phyloP scores from a whole-genome alignment of 2,329 filamentous ascomycete species.

The Botryosphaeria agaves region DNA sequence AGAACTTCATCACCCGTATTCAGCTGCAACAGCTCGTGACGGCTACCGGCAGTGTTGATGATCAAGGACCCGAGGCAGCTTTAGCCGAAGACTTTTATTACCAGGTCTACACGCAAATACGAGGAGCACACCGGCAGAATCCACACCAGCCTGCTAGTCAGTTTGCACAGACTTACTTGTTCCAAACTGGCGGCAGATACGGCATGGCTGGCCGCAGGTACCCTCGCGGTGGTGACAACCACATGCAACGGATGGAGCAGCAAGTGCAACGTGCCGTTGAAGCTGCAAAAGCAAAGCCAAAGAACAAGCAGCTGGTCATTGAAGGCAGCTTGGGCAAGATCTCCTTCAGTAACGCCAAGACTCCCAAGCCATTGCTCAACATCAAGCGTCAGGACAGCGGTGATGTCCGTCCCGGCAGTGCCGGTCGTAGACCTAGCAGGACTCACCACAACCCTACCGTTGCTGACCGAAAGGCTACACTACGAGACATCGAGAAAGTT shows the following conservation, averaged over 20 bases:
- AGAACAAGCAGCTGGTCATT: constrained; percentile 93
- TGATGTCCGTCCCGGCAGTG: constrained; percentile 37
- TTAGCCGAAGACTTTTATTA: constrained; percentile 96
- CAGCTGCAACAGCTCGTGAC: constrained; percentile 92
- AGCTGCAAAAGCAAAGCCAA: constrained; percentile 90
- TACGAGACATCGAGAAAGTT: constrained; percentile 76
- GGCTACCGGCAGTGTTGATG: constrained; percentile 73
- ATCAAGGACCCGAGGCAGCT: constrained; percentile 61
- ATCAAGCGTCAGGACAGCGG: constrained; percentile 72
- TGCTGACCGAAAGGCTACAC: constrained; percentile 63
- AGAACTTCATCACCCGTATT: constrained; percentile 97
- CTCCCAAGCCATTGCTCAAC: constrained; percentile 83
- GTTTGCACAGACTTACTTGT: constrained; percentile 94
- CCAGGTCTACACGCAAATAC: constrained; percentile 89
- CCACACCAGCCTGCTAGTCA: constrained; percentile 87
- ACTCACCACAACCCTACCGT: constrained; percentile 35
- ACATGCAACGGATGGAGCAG: constrained; percentile 98
- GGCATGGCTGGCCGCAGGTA: constrained; percentile 52
- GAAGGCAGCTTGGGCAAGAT: constrained; percentile 96
- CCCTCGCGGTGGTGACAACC: constrained; percentile 76
- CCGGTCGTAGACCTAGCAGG: constrained; percentile 19
- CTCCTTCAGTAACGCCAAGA: constrained; percentile 97
- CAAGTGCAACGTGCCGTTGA: constrained; percentile 95
- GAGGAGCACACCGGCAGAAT: constrained; percentile 74
- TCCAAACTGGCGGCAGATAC: constrained; percentile 78